Evolutionary conservation across 257 asterid genomes (phyloP).

Genomic region (Solanum clarkiae): DNA sequence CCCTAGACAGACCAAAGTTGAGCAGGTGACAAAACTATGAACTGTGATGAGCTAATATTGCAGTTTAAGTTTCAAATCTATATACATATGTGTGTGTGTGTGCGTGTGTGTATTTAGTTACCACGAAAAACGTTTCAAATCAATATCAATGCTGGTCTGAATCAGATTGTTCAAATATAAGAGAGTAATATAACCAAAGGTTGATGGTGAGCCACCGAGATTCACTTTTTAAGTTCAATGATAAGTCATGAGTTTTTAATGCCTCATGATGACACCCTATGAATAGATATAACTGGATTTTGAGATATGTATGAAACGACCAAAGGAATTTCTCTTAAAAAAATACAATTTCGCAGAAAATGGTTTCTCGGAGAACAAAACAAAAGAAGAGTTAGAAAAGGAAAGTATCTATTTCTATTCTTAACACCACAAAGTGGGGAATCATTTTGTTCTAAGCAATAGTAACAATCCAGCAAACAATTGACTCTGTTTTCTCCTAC

Average conservation of each 20-base stretch:
- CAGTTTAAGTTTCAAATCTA: not conserved
- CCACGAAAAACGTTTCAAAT: not conserved
- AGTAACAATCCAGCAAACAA: not conserved
- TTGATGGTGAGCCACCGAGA: not conserved
- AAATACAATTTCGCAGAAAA: not conserved
- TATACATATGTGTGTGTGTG: not conserved
- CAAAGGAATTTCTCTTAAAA: not conserved
- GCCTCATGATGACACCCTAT: not conserved
- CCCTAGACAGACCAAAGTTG: not conserved
- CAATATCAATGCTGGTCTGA: not conserved
- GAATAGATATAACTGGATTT: not conserved
- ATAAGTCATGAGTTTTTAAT: not conserved
- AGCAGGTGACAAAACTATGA: not conserved
- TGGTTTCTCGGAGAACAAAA: not conserved
- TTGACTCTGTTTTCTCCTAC: not conserved
- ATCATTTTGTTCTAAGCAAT: not conserved
- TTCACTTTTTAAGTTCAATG: not conserved
- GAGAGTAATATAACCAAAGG: not conserved
- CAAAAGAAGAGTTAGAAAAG: not conserved
- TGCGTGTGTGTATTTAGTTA: not conserved
- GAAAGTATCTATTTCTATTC: not conserved
- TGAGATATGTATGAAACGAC: not conserved
- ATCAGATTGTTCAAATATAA: not conserved
- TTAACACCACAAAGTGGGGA: not conserved
- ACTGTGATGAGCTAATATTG: not conserved